Percentiles rank a stretch among this genome's conserved stretches.
phyloP scores from a whole-genome alignment of 2,329 filamentous ascomycete genomes.

The Pleurostoma richardsiae region DNA sequence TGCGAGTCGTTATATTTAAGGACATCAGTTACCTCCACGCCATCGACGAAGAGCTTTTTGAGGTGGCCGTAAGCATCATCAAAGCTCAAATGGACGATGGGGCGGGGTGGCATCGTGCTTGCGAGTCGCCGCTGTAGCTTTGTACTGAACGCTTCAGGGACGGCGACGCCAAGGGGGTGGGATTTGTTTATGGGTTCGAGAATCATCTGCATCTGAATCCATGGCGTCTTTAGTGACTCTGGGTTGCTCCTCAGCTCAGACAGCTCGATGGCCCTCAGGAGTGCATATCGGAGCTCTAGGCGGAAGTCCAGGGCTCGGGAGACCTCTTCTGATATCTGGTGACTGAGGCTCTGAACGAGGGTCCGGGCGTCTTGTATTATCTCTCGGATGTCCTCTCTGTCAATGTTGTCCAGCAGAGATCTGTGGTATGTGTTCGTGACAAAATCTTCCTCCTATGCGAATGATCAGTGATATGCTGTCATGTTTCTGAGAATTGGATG shows the following conservation, averaged over 20 bases:
- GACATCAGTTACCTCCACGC: slow-evolving; percentile 61
- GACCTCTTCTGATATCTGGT: slow-evolving; percentile 33
- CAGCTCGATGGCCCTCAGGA: slow-evolving; percentile 51
- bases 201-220: slow-evolving; percentile 44
- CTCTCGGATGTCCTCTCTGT: slow-evolving; percentile 48
- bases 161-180: slow-evolving; percentile 55
- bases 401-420: slow-evolving; percentile 63
- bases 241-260: slow-evolving; percentile 37
- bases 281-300: slow-evolving; percentile 60
- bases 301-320: slow-evolving; percentile 56
- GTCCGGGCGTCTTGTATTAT: slow-evolving; percentile 50
- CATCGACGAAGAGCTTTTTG: slow-evolving; percentile 66
- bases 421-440: slow-evolving; percentile 87
- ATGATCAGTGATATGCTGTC: slow-evolving; percentile 7
- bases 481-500: slow-evolving; percentile 12
- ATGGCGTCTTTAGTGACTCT: slow-evolving; percentile 42
- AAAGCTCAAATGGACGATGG: slow-evolving; percentile 74
- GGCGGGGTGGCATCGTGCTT: slow-evolving; percentile 87
- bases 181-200: slow-evolving; percentile 55
- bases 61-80: slow-evolving; percentile 68
- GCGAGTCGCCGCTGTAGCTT: slow-evolving; percentile 90
- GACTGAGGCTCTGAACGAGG: slow-evolving; percentile 38
- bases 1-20: slow-evolving; percentile 64
- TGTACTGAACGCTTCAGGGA: slow-evolving; percentile 78
- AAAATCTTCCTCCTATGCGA: slow-evolving; percentile 82